Percentiles rank a stretch among this genome's conserved stretches.
phyloP scores from a whole-genome alignment of 2,329 filamentous ascomycete species.

The Exophiala oligosperma region DNA sequence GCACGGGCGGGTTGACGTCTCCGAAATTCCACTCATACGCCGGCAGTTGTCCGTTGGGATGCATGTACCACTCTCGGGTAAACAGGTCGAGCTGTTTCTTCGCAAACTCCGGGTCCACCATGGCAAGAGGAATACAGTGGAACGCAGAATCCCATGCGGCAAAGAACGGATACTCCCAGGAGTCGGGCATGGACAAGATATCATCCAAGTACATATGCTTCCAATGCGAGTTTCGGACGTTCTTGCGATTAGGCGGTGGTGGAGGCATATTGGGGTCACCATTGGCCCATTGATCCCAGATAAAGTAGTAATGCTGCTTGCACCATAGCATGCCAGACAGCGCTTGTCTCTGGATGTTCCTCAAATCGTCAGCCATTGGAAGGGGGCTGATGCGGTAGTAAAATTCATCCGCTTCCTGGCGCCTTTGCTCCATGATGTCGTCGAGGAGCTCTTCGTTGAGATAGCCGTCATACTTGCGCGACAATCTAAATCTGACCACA shows the following conservation, averaged over 20 bases:
- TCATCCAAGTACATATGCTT: slow-evolving; percentile 94
- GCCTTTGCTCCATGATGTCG: slow-evolving; percentile 80
- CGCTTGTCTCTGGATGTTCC: slow-evolving; percentile 92
- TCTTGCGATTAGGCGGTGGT: slow-evolving; percentile 76
- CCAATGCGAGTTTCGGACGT: slow-evolving; percentile 84
- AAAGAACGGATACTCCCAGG: slow-evolving; percentile 98
- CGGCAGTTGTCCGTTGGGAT: slow-evolving; percentile 91
- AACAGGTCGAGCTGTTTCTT: slow-evolving; percentile 98
- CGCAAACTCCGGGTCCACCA: slow-evolving; percentile 96
- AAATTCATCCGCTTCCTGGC: slow-evolving; percentile 92
- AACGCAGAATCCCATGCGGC: slow-evolving; percentile 97
- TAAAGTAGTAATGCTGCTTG: slow-evolving; percentile 94
- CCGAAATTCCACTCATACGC: slow-evolving; percentile 98
- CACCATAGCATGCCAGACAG: slow-evolving; percentile 98
- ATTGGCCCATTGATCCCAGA: slow-evolving; percentile 98
- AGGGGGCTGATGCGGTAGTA: slow-evolving; percentile 91
- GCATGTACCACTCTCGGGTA: slow-evolving; percentile 98
- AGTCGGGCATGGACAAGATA: slow-evolving; percentile 95
- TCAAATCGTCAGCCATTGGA: slow-evolving; percentile 88
- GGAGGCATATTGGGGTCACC: slow-evolving; percentile 87
- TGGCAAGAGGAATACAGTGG: slow-evolving; percentile 91
- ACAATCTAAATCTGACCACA: slow-evolving; percentile 88
- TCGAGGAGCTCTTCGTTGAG: slow-evolving; percentile 93
- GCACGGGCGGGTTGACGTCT: slow-evolving; percentile 93
- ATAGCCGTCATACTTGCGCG: slow-evolving; percentile 71